Percentiles rank a stretch among this genome's conserved stretches.
These are phyloP conservation scores for Jaltomata sinuosa DNA, from an alignment of 257 asterid genomes.

Conservation along the genomic window DNA sequence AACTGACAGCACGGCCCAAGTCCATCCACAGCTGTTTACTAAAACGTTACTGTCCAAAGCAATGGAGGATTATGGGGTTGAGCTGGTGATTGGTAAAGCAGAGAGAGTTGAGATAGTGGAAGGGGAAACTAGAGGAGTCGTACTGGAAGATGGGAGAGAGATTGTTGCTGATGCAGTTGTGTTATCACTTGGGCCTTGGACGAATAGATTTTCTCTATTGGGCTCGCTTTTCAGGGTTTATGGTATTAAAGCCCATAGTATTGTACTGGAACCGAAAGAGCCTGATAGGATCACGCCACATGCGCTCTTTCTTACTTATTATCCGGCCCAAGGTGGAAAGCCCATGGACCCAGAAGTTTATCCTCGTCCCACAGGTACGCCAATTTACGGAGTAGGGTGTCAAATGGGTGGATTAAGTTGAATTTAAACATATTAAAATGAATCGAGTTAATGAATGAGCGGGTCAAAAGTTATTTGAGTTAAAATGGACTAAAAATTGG, in stretches of 20 bases:
- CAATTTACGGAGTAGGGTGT: too few relatives aligned
- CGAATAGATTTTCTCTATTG: slow-evolving; percentile 35
- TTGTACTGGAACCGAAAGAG: slow-evolving; percentile 58
- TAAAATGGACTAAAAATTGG: too few relatives aligned
- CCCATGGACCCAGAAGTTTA: slow-evolving; percentile 84
- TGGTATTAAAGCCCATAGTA: slow-evolving; percentile 83
- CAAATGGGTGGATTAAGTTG: too few relatives aligned
- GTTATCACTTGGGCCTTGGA: slow-evolving; percentile 95
- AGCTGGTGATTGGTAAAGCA: slow-evolving; percentile 58
- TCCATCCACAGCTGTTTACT: slow-evolving; percentile 69
- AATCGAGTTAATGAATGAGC: too few relatives aligned
- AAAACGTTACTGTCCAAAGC: slow-evolving; percentile 51
- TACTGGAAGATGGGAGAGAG: slow-evolving; percentile 49
- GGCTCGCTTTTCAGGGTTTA: slow-evolving; percentile 38
- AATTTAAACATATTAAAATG: too few relatives aligned
- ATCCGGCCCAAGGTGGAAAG: slow-evolving; percentile 47
- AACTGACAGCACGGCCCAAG: slow-evolving; percentile 74
- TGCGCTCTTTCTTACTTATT: slow-evolving; percentile 57
- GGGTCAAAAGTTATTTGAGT: too few relatives aligned
- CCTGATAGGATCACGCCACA: slow-evolving; percentile 41
- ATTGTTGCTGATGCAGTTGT: slow-evolving; percentile 63
- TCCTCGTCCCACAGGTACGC: slow-evolving; percentile 87
- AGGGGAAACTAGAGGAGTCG: slow-evolving; percentile 50
- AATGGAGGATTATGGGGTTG: slow-evolving; percentile 49
- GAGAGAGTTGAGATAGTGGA: slow-evolving; percentile 50